Percentiles rank a stretch among this genome's conserved stretches.
phyloP scores from a whole-genome alignment of 257 asterid genomes.

The Solanum chaucha region DNA sequence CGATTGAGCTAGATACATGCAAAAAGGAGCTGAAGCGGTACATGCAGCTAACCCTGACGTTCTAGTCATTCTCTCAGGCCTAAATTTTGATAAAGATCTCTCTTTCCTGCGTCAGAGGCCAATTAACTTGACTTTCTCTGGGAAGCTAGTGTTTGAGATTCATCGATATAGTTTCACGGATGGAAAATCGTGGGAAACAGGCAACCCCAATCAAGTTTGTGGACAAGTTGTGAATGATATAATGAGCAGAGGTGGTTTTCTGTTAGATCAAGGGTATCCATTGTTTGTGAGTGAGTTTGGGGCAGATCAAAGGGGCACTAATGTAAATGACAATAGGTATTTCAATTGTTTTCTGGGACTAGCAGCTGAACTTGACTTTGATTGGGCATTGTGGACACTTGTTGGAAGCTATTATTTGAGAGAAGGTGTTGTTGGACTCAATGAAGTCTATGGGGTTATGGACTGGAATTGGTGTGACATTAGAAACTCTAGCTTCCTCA shows the following conservation, averaged over 20 bases:
- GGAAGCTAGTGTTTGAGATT: constrained; percentile 55
- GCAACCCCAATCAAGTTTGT: constrained; percentile 5
- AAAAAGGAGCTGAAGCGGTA: constrained; percentile 38
- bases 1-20: constrained; percentile 15
- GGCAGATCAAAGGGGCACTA: constrained; percentile 5
- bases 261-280: constrained; percentile 26
- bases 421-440: constrained; percentile 16
- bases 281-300: constrained; percentile 39
- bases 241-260: background rate
- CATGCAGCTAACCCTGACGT: constrained; percentile 36
- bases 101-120: constrained; percentile 23
- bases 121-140: constrained; percentile 9
- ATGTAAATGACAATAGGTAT: constrained; percentile 21
- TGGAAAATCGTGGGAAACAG: background rate
- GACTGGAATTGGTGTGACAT: constrained; percentile 22
- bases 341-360: constrained; percentile 24
- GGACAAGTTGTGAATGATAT: background rate
- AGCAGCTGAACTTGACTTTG: constrained; percentile 41
- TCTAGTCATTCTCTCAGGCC: constrained; percentile 60
- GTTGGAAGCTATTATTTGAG: constrained; percentile 46
- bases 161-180: constrained; percentile 50
- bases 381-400: constrained; percentile 55
- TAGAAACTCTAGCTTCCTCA: constrained; percentile 20
- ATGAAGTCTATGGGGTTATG: constrained; percentile 39
- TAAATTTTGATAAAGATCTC: constrained; percentile 26